These are phyloP conservation scores for Stenogyne calaminthoides DNA, from an alignment of 305 asterid species.

Conservation along the genomic window DNA sequence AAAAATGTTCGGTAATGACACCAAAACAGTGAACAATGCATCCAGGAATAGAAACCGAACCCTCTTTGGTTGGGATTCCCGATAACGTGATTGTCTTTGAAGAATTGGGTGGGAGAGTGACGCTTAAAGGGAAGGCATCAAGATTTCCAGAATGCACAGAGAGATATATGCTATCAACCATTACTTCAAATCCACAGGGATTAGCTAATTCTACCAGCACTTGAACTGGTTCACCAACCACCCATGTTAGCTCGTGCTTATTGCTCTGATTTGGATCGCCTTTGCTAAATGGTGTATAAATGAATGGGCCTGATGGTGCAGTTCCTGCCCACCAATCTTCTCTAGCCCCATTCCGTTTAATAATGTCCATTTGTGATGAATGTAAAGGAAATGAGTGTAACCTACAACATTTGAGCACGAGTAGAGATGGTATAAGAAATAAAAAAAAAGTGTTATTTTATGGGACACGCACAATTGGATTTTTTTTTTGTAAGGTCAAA, in stretches of 20 bases:
- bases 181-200: constrained; percentile 98
- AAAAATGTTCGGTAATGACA: constrained; percentile 91
- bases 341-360: constrained; percentile 74
- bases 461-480: constrained; percentile 1
- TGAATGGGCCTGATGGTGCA: constrained; percentile 98
- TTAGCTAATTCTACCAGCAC: constrained; percentile 96
- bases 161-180: constrained; percentile 88
- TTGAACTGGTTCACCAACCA: constrained; percentile 94
- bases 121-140: constrained; percentile 91
- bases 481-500: no score
- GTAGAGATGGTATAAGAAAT: constrained; percentile 28
- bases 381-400: constrained; percentile 93
- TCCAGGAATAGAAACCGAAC: constrained; percentile 82
- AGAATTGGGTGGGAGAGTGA: constrained; percentile 84
- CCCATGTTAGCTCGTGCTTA: constrained; percentile 93
- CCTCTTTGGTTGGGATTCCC: constrained; percentile 91
- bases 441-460: background rate
- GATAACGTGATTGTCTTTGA: constrained; percentile 89
- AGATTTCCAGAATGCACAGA: constrained; percentile 86
- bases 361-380: constrained; percentile 87
- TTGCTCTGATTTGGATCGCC: constrained; percentile 68
- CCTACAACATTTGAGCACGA: constrained; percentile 45
- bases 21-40: constrained; percentile 97
- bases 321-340: constrained; percentile 99
- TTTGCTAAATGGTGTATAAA: constrained; percentile 98